A percentile compares a stretch with the other conserved stretches of the same genome.
Conservation (phyloP, 106 monocot species). For the Allium fistulosum region DNA sequence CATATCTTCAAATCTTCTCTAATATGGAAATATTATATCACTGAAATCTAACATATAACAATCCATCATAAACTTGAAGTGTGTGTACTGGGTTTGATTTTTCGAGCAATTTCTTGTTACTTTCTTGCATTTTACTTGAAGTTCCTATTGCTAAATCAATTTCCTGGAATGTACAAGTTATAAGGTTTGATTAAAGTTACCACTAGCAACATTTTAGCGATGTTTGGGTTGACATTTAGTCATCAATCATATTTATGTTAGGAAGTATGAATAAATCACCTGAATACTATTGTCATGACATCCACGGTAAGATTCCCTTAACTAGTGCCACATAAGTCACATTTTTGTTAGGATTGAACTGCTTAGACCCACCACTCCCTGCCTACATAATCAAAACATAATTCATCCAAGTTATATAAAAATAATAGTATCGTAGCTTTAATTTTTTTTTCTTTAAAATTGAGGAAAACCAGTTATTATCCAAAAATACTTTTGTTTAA, state of each 20-base stretch:
- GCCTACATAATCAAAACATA: slow-evolving; percentile 18
- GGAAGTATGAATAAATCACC: slow-evolving; percentile 12
- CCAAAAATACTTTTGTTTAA: too few relatives aligned
- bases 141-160: slow-evolving; percentile 53
- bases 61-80: slow-evolving; percentile 35
- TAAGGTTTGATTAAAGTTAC: too few relatives aligned
- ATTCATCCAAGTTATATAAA: not conserved
- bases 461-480: too few relatives aligned
- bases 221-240: too few relatives aligned
- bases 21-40: too few relatives aligned
- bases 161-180: slow-evolving; percentile 27
- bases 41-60: too few relatives aligned
- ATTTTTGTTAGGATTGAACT: slow-evolving; percentile 35
- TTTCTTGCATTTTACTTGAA: slow-evolving; percentile 24
- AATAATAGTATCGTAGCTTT: too few relatives aligned
- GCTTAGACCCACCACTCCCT: slow-evolving; percentile 36
- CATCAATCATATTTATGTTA: too few relatives aligned
- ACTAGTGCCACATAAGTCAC: slow-evolving; percentile 34
- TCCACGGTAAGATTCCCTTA: slow-evolving; percentile 45
- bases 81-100: slow-evolving; percentile 37
- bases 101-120: slow-evolving; percentile 37
- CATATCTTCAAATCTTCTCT: too few relatives aligned
- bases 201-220: too few relatives aligned
- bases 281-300: slow-evolving; percentile 45
- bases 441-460: too few relatives aligned